Evolutionary conservation across 768 basidiomycete species (phyloP), one percentile per base, ranked within the genome.

Genomic region (Russula vinacea): DNA sequence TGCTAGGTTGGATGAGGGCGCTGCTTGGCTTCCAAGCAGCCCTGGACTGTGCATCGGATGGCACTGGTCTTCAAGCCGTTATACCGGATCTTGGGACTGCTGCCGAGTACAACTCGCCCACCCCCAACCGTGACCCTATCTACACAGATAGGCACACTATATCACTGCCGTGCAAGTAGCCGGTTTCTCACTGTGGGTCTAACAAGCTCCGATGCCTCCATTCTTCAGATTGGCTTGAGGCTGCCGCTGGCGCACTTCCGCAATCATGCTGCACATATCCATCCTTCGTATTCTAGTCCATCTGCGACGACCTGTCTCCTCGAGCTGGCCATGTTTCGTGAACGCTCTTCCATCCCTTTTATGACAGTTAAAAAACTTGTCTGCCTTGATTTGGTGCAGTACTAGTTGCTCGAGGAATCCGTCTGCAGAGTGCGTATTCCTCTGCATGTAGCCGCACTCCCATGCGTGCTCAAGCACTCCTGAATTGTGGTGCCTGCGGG

Each of bases 71-170:
- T 51, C 29, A 51, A 24, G 47, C 22, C 22, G 10, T 9, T 5
- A 5, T 26, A 58, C 40, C 22, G 40, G 44, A 29, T 56, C 49
- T 60, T 44, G 16, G 35, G 42, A 32, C 40, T 14, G 1, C 63
- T 26, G 33, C 52, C 57, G 16, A 37, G 62, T 52, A 67, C 49
- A 51, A 10, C 45, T 58, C 44, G 3, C 58, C 58, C 62, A 59
- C 63, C 66, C 66, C 58, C 66, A 67, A 65, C 40, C 60, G 66
- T 50, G 42, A 42, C 55, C 63, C 54, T 44, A 65, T 56, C 58
- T 24, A 17, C 22, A 60, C 58, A 67, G 66, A 65, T 66, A 60
- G 66, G 58, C 55, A 40, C 63, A 59, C 66, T 55, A 59, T 33
- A 19, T 10, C 49, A 52, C 58, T 56, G 44, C 63, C 24, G n/a